Evolutionary conservation across 139 green algal species (phyloP).

Genomic region (Spirogloea muscicola): DNA sequence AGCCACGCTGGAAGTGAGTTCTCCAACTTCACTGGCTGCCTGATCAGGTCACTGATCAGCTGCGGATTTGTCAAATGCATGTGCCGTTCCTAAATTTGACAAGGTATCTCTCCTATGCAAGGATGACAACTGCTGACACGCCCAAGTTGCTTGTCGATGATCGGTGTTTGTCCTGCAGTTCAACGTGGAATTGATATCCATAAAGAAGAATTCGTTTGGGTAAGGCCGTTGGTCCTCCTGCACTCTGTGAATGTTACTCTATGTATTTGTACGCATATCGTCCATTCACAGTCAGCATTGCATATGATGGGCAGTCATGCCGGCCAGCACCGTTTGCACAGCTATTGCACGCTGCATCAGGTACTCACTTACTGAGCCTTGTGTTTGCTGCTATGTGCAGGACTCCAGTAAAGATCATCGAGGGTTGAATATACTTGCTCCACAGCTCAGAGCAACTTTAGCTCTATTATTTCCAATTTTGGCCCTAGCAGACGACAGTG

Average conservation of each 20-base stretch:
- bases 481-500: too few species aligned
- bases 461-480: too few species aligned
- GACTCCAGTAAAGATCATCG: conserved; percentile 26
- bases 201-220: conserved; percentile 45
- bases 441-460: too few species aligned
- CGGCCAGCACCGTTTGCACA: too few species aligned
- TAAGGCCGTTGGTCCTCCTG: background rate
- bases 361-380: background rate
- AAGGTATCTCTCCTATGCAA: too few species aligned
- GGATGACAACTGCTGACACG: too few species aligned
- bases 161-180: conserved; percentile 28
- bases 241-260: background rate
- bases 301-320: too few species aligned
- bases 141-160: too few species aligned
- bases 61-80: too few species aligned
- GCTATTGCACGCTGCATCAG: background rate
- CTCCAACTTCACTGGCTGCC: background rate
- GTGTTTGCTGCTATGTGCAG: background rate
- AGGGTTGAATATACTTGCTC: conserved; percentile 6
- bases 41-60: too few species aligned
- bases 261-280: background rate
- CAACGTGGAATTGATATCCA: conserved; percentile 41
- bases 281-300: background rate
- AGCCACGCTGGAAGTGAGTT: conserved; percentile 34
- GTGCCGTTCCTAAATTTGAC: background rate